These are phyloP conservation scores for Diplocarpon rosae DNA, from an alignment of 2,329 filamentous ascomycete genomes.

Conservation along the genomic window DNA sequence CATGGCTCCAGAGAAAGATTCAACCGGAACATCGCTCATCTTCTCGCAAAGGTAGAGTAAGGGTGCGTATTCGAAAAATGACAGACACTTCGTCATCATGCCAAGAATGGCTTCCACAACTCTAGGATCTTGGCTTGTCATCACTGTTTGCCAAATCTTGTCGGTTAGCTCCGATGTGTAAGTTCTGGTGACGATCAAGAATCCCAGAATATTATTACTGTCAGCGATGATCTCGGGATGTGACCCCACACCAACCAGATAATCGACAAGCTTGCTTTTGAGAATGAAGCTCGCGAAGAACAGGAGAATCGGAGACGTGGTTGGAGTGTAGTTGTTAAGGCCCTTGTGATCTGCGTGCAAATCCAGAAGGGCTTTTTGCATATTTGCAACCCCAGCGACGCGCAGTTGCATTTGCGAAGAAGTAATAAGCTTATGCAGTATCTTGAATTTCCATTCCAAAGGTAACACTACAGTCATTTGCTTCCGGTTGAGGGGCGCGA, in stretches of 20 bases:
- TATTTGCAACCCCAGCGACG: conserved; percentile 62
- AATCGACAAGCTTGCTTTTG: conserved; percentile 63
- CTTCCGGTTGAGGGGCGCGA: conserved; percentile 26
- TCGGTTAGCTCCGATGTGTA: conserved; percentile 66
- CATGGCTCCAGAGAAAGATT: conserved; percentile 50
- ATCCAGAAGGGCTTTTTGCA: conserved; percentile 59
- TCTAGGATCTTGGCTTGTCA: conserved; percentile 69
- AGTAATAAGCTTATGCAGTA: conserved; percentile 61
- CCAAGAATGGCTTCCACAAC: conserved; percentile 69
- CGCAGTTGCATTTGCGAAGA: conserved; percentile 87
- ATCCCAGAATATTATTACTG: conserved; percentile 75
- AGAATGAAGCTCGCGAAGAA: conserved; percentile 62
- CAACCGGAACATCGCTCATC: conserved; percentile 51
- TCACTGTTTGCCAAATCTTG: conserved; percentile 73
- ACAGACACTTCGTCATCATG: conserved; percentile 44
- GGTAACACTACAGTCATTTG: conserved; percentile 39
- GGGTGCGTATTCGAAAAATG: conserved; percentile 36
- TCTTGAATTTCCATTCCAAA: conserved; percentile 57
- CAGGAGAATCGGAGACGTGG: conserved; percentile 43
- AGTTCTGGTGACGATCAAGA: conserved; percentile 67
- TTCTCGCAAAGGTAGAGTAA: conserved; percentile 62
- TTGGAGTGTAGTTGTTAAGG: conserved; percentile 20
- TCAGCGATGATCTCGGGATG: conserved; percentile 81
- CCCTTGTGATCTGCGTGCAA: conserved; percentile 47
- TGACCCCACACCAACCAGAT: conserved; percentile 81